A percentile compares a stretch with the other conserved stretches of the same genome.
phyloP scores from a whole-genome alignment of 2,329 filamentous ascomycete genomes.

The Beauveria sp. region DNA sequence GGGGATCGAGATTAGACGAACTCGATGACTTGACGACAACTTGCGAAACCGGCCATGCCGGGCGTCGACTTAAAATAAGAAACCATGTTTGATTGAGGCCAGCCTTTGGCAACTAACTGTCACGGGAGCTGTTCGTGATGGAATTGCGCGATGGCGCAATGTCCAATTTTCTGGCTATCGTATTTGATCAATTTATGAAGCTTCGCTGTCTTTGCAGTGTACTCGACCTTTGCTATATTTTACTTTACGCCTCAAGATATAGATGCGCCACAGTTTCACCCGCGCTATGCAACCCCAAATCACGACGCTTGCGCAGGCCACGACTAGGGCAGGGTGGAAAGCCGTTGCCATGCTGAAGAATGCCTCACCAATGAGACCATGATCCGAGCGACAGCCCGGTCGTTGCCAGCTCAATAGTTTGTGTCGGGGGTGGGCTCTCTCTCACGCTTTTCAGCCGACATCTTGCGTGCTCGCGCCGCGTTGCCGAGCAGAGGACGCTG shows the following conservation, averaged over 20 bases:
- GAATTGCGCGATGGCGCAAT: not conserved
- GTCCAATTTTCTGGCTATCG: not conserved
- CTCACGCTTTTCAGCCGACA: not conserved
- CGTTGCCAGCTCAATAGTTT: not conserved
- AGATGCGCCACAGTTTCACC: not conserved
- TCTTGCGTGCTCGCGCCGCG: not conserved
- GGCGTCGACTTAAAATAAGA: not conserved
- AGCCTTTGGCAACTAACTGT: not conserved
- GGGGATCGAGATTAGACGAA: not conserved
- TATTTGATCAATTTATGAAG: not conserved
- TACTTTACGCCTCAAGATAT: not conserved
- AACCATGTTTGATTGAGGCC: not conserved
- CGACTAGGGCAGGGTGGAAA: not conserved
- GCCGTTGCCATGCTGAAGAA: not conserved
- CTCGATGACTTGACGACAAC: no score
- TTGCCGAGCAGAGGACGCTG: not conserved
- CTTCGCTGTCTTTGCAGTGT: not conserved
- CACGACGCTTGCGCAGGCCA: not conserved
- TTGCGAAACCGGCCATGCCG: not conserved
- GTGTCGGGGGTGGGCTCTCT: not conserved
- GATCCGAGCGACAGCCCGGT: not conserved
- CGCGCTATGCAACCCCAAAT: not conserved
- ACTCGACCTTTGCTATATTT: not conserved
- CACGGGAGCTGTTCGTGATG: not conserved
- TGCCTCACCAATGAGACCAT: not conserved